These are phyloP conservation scores for Globisporangium paddicum DNA, from an alignment of 352 stramenopile species.

Conservation along the genomic window DNA sequence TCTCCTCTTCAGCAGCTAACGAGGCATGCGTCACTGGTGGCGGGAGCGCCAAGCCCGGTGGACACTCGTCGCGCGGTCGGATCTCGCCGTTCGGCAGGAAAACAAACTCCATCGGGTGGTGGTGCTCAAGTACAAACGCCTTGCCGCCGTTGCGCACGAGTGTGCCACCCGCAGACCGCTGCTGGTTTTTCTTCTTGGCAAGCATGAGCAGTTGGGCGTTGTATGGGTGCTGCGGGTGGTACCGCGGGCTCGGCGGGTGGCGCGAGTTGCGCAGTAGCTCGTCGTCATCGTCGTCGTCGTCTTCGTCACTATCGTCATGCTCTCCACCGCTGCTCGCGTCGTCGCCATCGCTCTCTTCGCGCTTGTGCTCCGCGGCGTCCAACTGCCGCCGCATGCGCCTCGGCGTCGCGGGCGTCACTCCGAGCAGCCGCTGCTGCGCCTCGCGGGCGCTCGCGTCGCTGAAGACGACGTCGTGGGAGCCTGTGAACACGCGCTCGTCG, in stretches of 20 bases:
- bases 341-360: constrained; percentile 15
- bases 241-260: constrained; percentile 14
- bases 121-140: constrained; percentile 11
- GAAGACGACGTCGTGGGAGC: constrained; percentile 57
- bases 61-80: constrained; percentile 47
- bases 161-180: not conserved
- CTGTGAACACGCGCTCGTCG: constrained; percentile 59
- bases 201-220: constrained; percentile 28
- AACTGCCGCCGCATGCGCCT: not conserved
- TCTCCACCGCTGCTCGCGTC: not conserved
- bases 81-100: constrained; percentile 63
- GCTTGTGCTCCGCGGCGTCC: constrained; percentile 11
- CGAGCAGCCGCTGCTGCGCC: constrained; percentile 7
- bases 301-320: not conserved
- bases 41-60: constrained; percentile 35
- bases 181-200: constrained; percentile 12
- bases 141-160: constrained; percentile 5
- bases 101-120: constrained; percentile 53
- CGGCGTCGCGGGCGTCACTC: not conserved
- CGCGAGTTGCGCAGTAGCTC: constrained; percentile 12
- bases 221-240: constrained; percentile 38
- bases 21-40: constrained; percentile 4
- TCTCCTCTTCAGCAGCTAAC: not conserved
- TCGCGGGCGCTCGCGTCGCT: constrained; percentile 13
- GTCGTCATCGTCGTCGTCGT: constrained; percentile 1